phyloP scores from a whole-genome alignment of 768 basidiomycete species.

The Termitomyces sp. region DNA sequence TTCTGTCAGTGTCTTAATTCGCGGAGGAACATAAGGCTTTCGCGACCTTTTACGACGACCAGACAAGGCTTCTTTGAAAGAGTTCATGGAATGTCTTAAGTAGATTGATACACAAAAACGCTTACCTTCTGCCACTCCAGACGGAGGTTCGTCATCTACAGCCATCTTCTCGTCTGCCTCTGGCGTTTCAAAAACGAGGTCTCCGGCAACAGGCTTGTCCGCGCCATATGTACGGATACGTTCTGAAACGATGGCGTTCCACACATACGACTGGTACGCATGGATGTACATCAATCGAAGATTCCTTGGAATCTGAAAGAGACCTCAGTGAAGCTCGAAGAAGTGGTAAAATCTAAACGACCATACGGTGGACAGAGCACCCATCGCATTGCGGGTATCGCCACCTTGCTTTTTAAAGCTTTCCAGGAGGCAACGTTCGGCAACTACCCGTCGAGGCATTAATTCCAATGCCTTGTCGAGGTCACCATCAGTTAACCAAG shows the following conservation, averaged over 20 bases:
- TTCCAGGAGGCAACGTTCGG: slow-evolving; percentile 89
- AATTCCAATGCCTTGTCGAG: slow-evolving; percentile 74
- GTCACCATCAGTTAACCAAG: slow-evolving; percentile 84
- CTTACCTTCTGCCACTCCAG: slow-evolving; percentile 23
- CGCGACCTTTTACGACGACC: slow-evolving; percentile 28
- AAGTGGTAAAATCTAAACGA: slow-evolving; percentile 1
- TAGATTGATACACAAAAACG: slow-evolving; percentile 7
- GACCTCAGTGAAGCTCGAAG: neutral
- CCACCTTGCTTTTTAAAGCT: slow-evolving; percentile 79
- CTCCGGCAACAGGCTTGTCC: slow-evolving; percentile 74
- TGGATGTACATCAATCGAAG: slow-evolving; percentile 97
- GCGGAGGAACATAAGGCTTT: slow-evolving; percentile 60
- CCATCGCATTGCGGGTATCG: slow-evolving; percentile 79
- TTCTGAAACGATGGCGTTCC: slow-evolving; percentile 97
- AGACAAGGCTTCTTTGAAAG: slow-evolving; percentile 17
- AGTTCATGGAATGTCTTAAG: neutral
- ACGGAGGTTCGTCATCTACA: slow-evolving; percentile 23
- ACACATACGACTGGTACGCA: slow-evolving; percentile 97
- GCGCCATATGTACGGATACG: slow-evolving; percentile 76
- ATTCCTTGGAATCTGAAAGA: slow-evolving; percentile 82
- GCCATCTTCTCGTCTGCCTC: slow-evolving; percentile 28
- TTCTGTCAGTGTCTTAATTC: slow-evolving; percentile 71
- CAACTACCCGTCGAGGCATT: slow-evolving; percentile 89
- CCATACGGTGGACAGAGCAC: slow-evolving; percentile 76
- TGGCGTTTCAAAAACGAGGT: slow-evolving; percentile 72